Base-by-base conservation (phyloP, 306 rosid genomes). In the Inga oerstediana region DNA sequence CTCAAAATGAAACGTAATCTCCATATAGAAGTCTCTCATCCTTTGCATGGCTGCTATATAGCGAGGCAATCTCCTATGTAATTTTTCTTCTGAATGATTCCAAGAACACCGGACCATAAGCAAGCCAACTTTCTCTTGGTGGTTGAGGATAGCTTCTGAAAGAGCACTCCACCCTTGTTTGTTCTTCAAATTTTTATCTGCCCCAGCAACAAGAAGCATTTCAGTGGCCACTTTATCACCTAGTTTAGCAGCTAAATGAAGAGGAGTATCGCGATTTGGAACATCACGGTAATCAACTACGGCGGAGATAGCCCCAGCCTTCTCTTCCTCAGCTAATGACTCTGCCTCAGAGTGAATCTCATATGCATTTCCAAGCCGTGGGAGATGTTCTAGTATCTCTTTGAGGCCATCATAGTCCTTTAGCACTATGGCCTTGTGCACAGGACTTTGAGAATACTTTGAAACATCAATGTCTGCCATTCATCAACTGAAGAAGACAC, bases 21-120 rank as follows among this genome's bases (percentile, higher is more conserved):
- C 99, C 97, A 96, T 92, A 78, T 96, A 97, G 54, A 95, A 93
- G 79, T 95, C 97, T 68, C 88, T 89, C 98, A 95, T 93, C 86
- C 98, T 91, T 49, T 85, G 87, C 94, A 92, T 79, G 0, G 97
- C 84, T 70, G 84, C 98, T 3, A 89, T 67, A 71, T 92, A 88
- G 37, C 98, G 92, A 46, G 99, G 99, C 89, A 96, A 80, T 85
- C 99, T 89, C 77, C 98, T 76, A 61, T 84, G 76, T 91, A 94
- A 93, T 81, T 92, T 93, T 0, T 84, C 94, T 83, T 93, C 89
- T 20, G 85, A 87, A 71, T 93, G 85, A 12, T 85, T 89, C 86
- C 81, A 92, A 72, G 89, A 92, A 37, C 88, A 76, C 87, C 84
- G 84, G 0, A 95, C 81, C 75, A 93, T 95, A 20, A 84, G 80